Percentiles rank a stretch among this genome's conserved stretches.
These are phyloP conservation scores for Asparagopsis taxiformis DNA, from an alignment of 31 red algal species.

Conservation along the genomic window DNA sequence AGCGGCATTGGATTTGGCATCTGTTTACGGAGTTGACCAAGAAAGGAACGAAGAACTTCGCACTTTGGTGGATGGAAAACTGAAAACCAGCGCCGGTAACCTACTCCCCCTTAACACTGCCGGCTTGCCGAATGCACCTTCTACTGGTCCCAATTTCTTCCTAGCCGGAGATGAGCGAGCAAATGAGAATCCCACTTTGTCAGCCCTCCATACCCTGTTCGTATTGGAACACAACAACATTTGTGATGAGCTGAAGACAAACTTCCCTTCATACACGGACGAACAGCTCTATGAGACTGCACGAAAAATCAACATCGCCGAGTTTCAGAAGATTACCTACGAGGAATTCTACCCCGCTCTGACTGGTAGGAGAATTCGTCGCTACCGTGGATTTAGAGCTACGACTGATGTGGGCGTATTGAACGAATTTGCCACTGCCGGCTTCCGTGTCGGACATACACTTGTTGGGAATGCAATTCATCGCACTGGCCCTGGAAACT, in stretches of 20 bases:
- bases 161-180: constrained; percentile 13
- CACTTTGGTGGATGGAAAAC: not conserved
- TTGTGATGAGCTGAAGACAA: not conserved
- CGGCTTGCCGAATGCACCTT: constrained; percentile 5
- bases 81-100: not conserved
- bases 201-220: constrained; percentile 13
- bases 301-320: constrained; percentile 4
- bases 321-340: constrained; percentile 2
- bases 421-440: constrained; percentile 14
- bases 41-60: constrained; percentile 2
- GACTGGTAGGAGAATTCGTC: not conserved
- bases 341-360: constrained; percentile 7
- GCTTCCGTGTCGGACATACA: constrained; percentile 17
- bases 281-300: constrained; percentile 15
- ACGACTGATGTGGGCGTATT: not conserved
- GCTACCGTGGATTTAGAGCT: constrained; percentile 5
- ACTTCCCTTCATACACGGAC: constrained; percentile 3
- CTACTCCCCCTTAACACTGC: constrained; percentile 4
- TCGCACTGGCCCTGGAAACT: constrained; percentile 1
- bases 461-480: not conserved
- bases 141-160: not conserved
- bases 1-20: not conserved
- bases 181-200: constrained; percentile 9
- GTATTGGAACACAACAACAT: constrained; percentile 11
- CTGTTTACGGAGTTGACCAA: not conserved